Base-by-base conservation (phyloP, 306 rosid genomes). In the Morella rubra region DNA sequence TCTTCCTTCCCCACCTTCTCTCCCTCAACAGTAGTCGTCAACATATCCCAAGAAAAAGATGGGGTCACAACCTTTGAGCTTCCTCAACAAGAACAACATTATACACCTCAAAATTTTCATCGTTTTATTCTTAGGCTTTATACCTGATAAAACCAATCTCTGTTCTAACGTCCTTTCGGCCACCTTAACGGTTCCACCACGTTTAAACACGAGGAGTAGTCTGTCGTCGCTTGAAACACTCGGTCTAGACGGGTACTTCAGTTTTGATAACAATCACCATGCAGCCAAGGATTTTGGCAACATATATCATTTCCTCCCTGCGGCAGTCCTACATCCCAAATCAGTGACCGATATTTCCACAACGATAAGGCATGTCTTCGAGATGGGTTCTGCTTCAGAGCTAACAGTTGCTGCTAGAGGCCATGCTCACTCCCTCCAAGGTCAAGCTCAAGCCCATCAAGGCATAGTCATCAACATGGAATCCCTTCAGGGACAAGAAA, bases 321-420 rank as follows among this genome's bases (percentile, higher is more conserved):
- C 86, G 18, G 99, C 98, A 70, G 90, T 96, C 40, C 81, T 95
- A 5, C 79, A 91, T 80, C 99, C 98, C 12, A 87, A 85, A 83
- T 75, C 92, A 0, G 91, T 96, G 69, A 76, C 82, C 0, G 99
- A 92, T 82, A 89, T 96, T 19, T 92, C 97, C 47, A 49, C 67
- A 64, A 77, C 84, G 19, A 66, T 92, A 59, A 95, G 77, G 75
- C 85, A 83, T 71, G 16, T 95, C 22, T 90, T 44, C 46, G 72
- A 89, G 54, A 77, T 79, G 85, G 97, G 93, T 44, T 78, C 85
- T 40, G 74, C 76, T 42, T 88, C 96, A 2, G 88, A 81, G 66
- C 51, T 96, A 19, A 96, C 92, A 5, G 77, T 96, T 70, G 98
- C 89, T 54, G 99, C 99, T 45, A 90, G 97, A 88, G 99, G 99